phyloP scores from a whole-genome alignment of 2,329 filamentous ascomycete genomes.

The Teratosphaeria nubilosa region DNA sequence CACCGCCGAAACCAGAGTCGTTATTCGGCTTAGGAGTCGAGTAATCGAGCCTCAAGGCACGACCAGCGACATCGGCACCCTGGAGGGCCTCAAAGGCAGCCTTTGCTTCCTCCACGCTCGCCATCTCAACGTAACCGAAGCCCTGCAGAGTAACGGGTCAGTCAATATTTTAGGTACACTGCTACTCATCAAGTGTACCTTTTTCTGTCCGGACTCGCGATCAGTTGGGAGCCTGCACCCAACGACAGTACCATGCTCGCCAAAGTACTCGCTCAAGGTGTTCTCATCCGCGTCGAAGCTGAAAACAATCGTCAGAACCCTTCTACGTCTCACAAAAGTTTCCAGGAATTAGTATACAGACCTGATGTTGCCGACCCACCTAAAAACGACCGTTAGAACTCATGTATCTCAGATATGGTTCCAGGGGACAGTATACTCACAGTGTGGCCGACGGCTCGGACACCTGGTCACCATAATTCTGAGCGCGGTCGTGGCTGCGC shows the following conservation, averaged over 20 bases:
- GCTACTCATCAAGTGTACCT: conserved; percentile 38
- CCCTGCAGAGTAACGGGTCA: conserved; percentile 40
- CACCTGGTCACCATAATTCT: conserved; percentile 64
- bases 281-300: conserved; percentile 76
- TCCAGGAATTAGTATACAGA: too few species aligned
- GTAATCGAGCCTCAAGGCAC: conserved; percentile 74
- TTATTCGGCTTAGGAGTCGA: conserved; percentile 54
- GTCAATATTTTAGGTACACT: too few species aligned
- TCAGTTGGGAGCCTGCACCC: conserved; percentile 84
- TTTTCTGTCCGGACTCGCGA: conserved; percentile 69
- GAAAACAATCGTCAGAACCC: conserved; percentile 37
- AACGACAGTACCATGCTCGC: conserved; percentile 57
- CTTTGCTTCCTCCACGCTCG: conserved; percentile 71
- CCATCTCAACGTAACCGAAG: conserved; percentile 87
- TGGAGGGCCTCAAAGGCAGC: conserved; percentile 60
- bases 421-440: too few species aligned
- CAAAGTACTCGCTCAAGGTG: conserved; percentile 62
- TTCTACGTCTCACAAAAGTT: too few species aligned
- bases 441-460: conserved; percentile 74
- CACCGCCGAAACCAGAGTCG: conserved; percentile 31
- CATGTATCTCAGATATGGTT: too few species aligned
- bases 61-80: conserved; percentile 61
- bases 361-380: conserved; percentile 73
- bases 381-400: too few species aligned
- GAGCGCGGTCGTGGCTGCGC: conserved; percentile 47